These are phyloP conservation scores for Fraxinus albicans DNA, from an alignment of 305 asterid genomes.

Conservation along the genomic window DNA sequence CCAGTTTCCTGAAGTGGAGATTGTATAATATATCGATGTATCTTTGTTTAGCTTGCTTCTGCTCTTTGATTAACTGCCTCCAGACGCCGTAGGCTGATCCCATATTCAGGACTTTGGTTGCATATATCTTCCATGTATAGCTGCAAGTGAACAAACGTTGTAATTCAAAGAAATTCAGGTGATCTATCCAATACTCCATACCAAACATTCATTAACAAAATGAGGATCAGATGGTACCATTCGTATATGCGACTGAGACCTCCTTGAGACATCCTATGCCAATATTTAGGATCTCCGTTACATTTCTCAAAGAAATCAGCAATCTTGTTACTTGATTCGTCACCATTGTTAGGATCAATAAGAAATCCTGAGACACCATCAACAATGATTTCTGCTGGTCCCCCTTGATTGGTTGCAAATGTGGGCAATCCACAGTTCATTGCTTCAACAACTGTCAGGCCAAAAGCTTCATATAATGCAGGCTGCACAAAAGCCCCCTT, in stretches of 20 bases:
- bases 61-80: constrained; percentile 54
- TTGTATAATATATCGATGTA: constrained; percentile 65
- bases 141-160: constrained; percentile 32
- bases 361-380: constrained; percentile 73
- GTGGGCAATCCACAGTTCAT: constrained; percentile 81
- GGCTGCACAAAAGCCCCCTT: constrained; percentile 79
- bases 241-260: constrained; percentile 66
- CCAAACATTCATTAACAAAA: background rate
- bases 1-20: constrained; percentile 69
- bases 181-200: background rate
- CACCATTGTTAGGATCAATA: constrained; percentile 61
- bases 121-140: constrained; percentile 85
- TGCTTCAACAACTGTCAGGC: constrained; percentile 73
- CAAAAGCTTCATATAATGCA: constrained; percentile 69
- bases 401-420: constrained; percentile 78
- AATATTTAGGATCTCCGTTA: constrained; percentile 49
- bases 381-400: constrained; percentile 73
- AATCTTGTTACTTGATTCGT: constrained; percentile 55
- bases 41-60: constrained; percentile 63
- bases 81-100: constrained; percentile 70
- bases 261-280: constrained; percentile 52
- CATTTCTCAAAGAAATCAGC: constrained; percentile 69
- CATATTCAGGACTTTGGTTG: constrained; percentile 72
- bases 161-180: background rate
- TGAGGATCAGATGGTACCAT: constrained; percentile 36